A percentile compares a stretch with the other conserved stretches of the same genome.
Conservation (phyloP, 306 rosid genomes). For the Gleditsia sinensis region DNA sequence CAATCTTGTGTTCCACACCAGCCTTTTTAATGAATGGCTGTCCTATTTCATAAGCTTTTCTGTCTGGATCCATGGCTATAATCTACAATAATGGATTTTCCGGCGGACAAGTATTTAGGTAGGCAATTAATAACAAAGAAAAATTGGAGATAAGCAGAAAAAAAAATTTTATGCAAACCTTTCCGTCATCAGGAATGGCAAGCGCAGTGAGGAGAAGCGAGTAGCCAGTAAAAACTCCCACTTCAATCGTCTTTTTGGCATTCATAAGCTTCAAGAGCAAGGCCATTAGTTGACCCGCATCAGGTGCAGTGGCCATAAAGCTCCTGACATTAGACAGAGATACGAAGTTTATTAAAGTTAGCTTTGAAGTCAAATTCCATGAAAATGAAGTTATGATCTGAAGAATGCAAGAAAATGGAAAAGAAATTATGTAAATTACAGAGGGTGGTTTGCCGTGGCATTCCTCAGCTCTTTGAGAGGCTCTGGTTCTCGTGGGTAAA, state of each 20-base stretch:
- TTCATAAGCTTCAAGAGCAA: slow-evolving; percentile 51
- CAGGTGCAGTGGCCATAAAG: slow-evolving; percentile 45
- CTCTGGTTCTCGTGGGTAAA: slow-evolving; percentile 60
- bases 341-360: neutral
- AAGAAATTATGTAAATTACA: slow-evolving; percentile 23
- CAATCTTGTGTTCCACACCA: slow-evolving; percentile 68
- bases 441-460: slow-evolving; percentile 43
- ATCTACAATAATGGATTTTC: slow-evolving; percentile 42
- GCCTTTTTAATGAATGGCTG: slow-evolving; percentile 60
- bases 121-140: neutral
- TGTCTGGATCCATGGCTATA: slow-evolving; percentile 54
- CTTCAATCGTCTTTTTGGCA: slow-evolving; percentile 61
- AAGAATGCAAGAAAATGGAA: neutral
- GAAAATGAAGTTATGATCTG: neutral
- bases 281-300: slow-evolving; percentile 51
- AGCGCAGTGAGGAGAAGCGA: slow-evolving; percentile 78
- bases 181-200: slow-evolving; percentile 57
- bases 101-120: neutral
- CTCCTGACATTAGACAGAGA: slow-evolving; percentile 33
- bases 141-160: neutral
- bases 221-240: slow-evolving; percentile 71
- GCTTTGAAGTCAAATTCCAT: too few relatives aligned
- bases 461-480: slow-evolving; percentile 59
- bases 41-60: slow-evolving; percentile 57
- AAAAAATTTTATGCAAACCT: slow-evolving; percentile 30